Evolutionary conservation across 345 rosid species (phyloP), one percentile per base, ranked within the genome.

Genomic region (Aurinia saxatilis): DNA sequence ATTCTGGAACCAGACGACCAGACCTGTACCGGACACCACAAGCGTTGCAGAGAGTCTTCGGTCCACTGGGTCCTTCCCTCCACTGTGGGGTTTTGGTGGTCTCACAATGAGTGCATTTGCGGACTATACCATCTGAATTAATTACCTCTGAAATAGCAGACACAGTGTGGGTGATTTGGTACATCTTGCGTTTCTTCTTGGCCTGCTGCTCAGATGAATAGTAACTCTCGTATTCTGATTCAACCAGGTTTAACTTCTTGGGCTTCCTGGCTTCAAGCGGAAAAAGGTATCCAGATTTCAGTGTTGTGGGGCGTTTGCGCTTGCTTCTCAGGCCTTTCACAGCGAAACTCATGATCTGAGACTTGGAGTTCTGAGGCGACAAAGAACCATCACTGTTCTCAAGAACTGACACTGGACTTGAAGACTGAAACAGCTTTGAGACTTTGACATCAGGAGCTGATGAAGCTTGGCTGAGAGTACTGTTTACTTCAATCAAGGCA

Each of bases 11-110:
- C 35, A 88, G 80, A 60, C 96, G 90, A 39, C 96, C 98, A 0
- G 95, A 84, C 73, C 95, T 77, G 67, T 76, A 88, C 19, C 98
- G 82, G 45, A 91, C 98, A 11, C 98, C 98, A 44, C 98, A 91
- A 13, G 96, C 98, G 39, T 88, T 91, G 79, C 98, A 91, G 33
- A 91, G 90, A 13, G 96, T 91, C 79, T 91, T 91, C 8, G 96
- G 96, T 29, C 98, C 98, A 77, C 56, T 75, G 3, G 98, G 98
- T 14, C 98, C 98, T 74, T 86, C 95, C 73, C 98, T 86, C 98
- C 98, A 88, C 65, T 91, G 96, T 1, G 96, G 96, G 56, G 96
- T 91, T 75, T 82, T 81, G 1, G 90, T 84, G 44, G 83, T 84
- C 77, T 81, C 81, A 60, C 98, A 88, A 41, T 84, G 98, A 42